Conservation (phyloP, 495 filamentous ascomycete species). For the Immersiella caudata region DNA sequence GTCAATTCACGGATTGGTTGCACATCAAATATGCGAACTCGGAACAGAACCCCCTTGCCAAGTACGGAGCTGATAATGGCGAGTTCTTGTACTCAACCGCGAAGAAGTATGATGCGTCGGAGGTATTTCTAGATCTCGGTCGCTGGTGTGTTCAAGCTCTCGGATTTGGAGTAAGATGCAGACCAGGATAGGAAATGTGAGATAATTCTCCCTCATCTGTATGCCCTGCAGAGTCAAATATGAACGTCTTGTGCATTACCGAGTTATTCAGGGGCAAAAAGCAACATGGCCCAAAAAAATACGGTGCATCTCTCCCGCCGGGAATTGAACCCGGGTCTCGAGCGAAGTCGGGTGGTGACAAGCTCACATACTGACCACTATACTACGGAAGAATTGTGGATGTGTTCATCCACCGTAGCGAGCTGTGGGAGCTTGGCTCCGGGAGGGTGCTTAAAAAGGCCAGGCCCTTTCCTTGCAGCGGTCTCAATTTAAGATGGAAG, state of each 20-base stretch:
- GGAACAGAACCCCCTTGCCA: conserved; percentile 28
- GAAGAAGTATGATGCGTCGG: conserved; percentile 22
- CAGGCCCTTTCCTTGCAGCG: too few relatives aligned
- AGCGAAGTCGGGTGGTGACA: background rate
- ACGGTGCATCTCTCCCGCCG: background rate
- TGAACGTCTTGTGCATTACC: background rate
- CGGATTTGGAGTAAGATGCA: background rate
- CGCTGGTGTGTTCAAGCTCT: conserved; percentile 25
- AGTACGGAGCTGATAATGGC: conserved; percentile 28
- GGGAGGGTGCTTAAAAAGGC: background rate
- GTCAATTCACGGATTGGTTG: conserved; percentile 33
- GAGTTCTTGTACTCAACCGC: conserved; percentile 22
- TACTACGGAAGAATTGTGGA: conserved; percentile 1
- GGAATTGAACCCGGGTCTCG: conserved; percentile 1
- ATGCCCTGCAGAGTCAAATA: too few relatives aligned
- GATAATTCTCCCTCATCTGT: background rate
- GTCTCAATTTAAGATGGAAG: too few relatives aligned
- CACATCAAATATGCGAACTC: conserved; percentile 51
- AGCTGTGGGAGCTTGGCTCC: background rate
- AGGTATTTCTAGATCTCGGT: conserved; percentile 28
- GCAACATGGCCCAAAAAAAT: background rate
- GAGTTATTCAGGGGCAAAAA: background rate
- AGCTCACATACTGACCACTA: conserved; percentile 1
- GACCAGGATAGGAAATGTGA: background rate
- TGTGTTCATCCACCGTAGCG: background rate